Evolutionary conservation across 352 stramenopile genomes (phyloP).

Genomic region (Phytophthora sp.): DNA sequence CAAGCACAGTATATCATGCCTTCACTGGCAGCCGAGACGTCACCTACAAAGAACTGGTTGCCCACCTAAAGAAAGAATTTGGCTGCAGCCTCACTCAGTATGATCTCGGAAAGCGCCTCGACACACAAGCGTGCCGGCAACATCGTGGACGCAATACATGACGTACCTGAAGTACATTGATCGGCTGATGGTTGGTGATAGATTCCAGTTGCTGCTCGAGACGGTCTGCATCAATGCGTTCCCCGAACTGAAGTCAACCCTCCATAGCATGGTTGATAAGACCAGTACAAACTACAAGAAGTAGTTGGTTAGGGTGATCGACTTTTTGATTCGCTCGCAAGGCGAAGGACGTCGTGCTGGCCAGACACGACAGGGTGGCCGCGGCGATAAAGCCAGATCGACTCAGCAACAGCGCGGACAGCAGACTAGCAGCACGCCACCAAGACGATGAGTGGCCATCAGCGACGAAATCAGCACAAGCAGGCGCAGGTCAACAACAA

Average conservation of each 20-base stretch:
- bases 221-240: constrained; percentile 10
- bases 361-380: too few relatives aligned
- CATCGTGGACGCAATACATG: constrained; percentile 12
- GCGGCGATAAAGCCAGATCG: too few relatives aligned
- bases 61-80: constrained; percentile 12
- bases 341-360: too few relatives aligned
- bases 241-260: constrained; percentile 16
- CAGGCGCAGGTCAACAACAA: too few relatives aligned
- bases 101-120: constrained; percentile 2
- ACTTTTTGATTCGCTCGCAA: too few relatives aligned
- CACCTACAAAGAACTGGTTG: constrained; percentile 5
- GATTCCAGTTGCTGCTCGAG: constrained; percentile 8
- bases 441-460: too few relatives aligned
- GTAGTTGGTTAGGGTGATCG: too few relatives aligned
- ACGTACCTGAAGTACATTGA: constrained; percentile 17
- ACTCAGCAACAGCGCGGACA: too few relatives aligned
- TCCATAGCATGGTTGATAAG: constrained; percentile 6
- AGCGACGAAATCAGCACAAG: too few relatives aligned
- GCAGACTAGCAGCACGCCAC: too few relatives aligned
- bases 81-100: constrained; percentile 19
- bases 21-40: background rate
- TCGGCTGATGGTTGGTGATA: constrained; percentile 11
- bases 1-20: constrained; percentile 1
- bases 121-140: constrained; percentile 14
- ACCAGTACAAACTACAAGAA: background rate